These are phyloP conservation scores for Paxillus rubicundulus DNA, from an alignment of 768 basidiomycete genomes.

Conservation along the genomic window DNA sequence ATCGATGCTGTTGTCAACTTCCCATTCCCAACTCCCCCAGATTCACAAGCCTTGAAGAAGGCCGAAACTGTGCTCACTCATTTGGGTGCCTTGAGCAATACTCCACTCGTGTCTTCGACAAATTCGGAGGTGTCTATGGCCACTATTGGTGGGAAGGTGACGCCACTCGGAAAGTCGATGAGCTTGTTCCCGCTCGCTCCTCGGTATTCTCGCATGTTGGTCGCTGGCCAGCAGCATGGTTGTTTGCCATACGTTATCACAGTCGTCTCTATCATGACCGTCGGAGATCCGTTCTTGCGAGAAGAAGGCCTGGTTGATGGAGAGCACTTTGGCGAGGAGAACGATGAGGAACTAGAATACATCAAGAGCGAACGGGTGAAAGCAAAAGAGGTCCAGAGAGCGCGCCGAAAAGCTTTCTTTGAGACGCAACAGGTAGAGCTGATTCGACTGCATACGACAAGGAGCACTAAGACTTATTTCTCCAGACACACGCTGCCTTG, in stretches of 20 bases:
- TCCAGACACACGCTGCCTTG: constrained; percentile 72
- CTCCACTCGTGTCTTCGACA: constrained; percentile 21
- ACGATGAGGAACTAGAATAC: constrained; percentile 38
- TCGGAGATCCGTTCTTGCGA: constrained; percentile 93
- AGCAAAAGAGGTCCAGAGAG: constrained; percentile 56
- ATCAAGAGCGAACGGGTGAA: constrained; percentile 46
- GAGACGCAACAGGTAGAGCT: constrained; percentile 68
- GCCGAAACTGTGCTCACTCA: constrained; percentile 80
- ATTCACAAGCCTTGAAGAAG: constrained; percentile 66
- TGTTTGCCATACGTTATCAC: constrained; percentile 90
- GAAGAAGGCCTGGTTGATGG: constrained; percentile 62
- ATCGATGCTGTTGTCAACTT: constrained; percentile 96
- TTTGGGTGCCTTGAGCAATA: constrained; percentile 72
- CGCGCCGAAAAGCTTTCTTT: constrained; percentile 76
- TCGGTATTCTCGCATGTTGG: constrained; percentile 93
- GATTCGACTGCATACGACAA: not conserved
- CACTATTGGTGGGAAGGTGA: constrained; percentile 63
- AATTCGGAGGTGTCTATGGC: constrained; percentile 12
- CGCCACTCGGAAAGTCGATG: constrained; percentile 90
- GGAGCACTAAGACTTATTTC: constrained; percentile 2
- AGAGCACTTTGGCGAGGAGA: constrained; percentile 40
- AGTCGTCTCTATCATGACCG: constrained; percentile 86
- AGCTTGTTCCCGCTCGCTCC: constrained; percentile 91
- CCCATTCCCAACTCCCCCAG: constrained; percentile 96
- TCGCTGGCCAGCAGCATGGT: constrained; percentile 80